Evolutionary conservation across 768 basidiomycete species (phyloP).

Genomic region (Tricholoma sp.): DNA sequence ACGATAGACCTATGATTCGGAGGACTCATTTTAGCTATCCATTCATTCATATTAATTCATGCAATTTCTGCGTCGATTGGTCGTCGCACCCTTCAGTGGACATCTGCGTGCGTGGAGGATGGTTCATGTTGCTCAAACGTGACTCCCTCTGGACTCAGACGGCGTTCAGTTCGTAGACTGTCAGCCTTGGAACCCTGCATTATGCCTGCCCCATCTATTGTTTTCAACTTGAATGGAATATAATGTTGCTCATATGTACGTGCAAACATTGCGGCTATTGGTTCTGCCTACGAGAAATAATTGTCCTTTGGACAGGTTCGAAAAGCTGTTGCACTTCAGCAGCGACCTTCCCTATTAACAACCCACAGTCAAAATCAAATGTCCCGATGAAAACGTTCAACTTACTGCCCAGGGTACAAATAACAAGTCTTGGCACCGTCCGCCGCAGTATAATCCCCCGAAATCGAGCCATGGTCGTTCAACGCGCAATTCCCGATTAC

Average conservation of each 20-base stretch:
- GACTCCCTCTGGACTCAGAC: too few species aligned
- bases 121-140: too few species aligned
- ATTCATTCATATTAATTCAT: too few species aligned
- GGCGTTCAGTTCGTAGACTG: not conserved
- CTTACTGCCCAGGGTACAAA: slow-evolving; percentile 3
- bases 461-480: slow-evolving; percentile 5
- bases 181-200: not conserved
- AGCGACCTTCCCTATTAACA: not conserved
- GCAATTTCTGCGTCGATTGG: too few species aligned
- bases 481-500: slow-evolving; percentile 5
- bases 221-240: not conserved
- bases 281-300: not conserved
- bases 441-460: slow-evolving; percentile 2
- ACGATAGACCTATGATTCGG: too few species aligned
- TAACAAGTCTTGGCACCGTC: slow-evolving; percentile 6
- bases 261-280: not conserved
- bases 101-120: too few species aligned
- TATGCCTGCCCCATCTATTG: not conserved
- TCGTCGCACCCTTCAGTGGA: too few species aligned
- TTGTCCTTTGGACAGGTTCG: not conserved
- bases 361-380: not conserved
- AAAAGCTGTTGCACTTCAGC: not conserved
- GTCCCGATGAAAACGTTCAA: not conserved
- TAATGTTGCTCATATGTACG: not conserved
- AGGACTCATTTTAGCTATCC: too few species aligned